Evolutionary conservation across 2,329 filamentous ascomycete species (phyloP).

Genomic region (Hirsutella rhossiliensis): DNA sequence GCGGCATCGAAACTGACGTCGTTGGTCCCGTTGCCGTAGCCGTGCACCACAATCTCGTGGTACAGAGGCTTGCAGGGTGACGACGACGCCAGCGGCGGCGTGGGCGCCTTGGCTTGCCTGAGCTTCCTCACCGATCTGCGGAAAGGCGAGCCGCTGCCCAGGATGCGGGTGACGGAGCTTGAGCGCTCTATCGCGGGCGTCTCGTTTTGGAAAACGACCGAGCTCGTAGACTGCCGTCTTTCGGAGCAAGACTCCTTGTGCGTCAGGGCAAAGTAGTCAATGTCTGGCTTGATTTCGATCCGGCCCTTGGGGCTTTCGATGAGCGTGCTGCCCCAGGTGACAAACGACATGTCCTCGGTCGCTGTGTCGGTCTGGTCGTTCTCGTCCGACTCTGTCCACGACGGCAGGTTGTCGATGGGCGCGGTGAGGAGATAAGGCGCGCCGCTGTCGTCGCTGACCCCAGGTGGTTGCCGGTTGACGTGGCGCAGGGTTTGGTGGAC

Average conservation of each 20-base stretch:
- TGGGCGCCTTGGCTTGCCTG: constrained; percentile 9
- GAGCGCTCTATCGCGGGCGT: constrained; percentile 11
- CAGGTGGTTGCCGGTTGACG: constrained; percentile 46
- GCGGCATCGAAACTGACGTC: constrained; percentile 15
- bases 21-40: constrained; percentile 42
- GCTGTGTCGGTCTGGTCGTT: constrained; percentile 13
- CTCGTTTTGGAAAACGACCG: constrained; percentile 4
- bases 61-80: constrained; percentile 15
- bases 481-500: constrained; percentile 60
- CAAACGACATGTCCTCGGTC: constrained; percentile 4
- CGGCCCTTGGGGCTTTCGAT: constrained; percentile 4
- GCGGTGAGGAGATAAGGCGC: constrained; percentile 45
- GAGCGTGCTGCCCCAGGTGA: constrained; percentile 4
- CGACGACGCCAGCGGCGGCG: constrained; percentile 7
- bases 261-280: constrained; percentile 39
- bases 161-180: constrained; percentile 16
- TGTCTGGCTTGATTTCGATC: constrained; percentile 40
- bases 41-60: constrained; percentile 39
- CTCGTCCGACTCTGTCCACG: constrained; percentile 27
- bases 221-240: constrained; percentile 6
- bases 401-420: constrained; percentile 27
- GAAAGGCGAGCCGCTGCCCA: constrained; percentile 21
- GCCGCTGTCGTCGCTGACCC: constrained; percentile 44
- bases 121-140: constrained; percentile 21
- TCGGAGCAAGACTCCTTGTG: constrained; percentile 11